These are phyloP conservation scores for Aspergillus transmontanensis DNA, from an alignment of 2,329 filamentous ascomycete species.

Conservation along the genomic window DNA sequence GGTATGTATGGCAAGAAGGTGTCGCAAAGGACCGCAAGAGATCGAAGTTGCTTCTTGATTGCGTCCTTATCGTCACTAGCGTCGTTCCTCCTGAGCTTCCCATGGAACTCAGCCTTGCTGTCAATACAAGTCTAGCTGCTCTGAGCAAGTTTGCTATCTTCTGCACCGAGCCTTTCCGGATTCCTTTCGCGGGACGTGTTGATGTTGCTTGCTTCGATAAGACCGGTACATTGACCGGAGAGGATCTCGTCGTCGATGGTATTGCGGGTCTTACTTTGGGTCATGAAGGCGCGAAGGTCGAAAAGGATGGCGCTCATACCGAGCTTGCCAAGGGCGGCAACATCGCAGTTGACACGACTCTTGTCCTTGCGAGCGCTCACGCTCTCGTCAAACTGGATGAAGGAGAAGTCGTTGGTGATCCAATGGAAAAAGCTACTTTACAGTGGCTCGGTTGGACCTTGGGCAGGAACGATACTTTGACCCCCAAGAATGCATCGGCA, in stretches of 20 bases:
- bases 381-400: constrained; percentile 95
- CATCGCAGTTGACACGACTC: constrained; percentile 77
- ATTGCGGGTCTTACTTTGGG: constrained; percentile 85
- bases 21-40: constrained; percentile 92
- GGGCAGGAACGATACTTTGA: constrained; percentile 83
- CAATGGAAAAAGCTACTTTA: constrained; percentile 97
- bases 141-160: constrained; percentile 96
- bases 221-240: constrained; percentile 93
- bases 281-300: constrained; percentile 65
- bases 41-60: constrained; percentile 95
- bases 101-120: constrained; percentile 96
- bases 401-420: constrained; percentile 94
- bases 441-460: constrained; percentile 87
- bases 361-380: constrained; percentile 93
- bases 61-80: constrained; percentile 94
- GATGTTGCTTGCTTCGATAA: constrained; percentile 99
- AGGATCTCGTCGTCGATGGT: constrained; percentile 94
- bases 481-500: constrained; percentile 58
- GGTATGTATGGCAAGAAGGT: constrained; percentile 99
- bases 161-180: constrained; percentile 98
- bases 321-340: constrained; percentile 72
- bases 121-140: constrained; percentile 95
- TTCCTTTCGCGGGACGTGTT: constrained; percentile 91
- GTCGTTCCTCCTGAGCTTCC: constrained; percentile 97
- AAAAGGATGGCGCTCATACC: constrained; percentile 80